Percentiles rank a stretch among this genome's conserved stretches.
Conservation (phyloP, 768 basidiomycete genomes). For the Dioszegia hungarica region DNA sequence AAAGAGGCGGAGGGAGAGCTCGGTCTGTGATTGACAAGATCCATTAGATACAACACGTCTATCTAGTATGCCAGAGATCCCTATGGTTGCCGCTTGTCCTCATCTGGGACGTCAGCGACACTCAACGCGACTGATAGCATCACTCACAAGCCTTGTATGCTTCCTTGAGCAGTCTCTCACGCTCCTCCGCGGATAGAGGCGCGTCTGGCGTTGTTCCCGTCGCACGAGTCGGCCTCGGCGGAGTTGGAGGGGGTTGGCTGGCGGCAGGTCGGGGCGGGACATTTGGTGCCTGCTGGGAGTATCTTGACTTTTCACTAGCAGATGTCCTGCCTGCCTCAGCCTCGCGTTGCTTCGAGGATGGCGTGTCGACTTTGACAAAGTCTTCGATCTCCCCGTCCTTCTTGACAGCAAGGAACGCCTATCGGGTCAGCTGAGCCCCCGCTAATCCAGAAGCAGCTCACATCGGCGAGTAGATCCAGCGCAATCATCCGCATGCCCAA, state of each 20-base stretch:
- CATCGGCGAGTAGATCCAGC: slow-evolving; percentile 46
- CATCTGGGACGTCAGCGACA: slow-evolving; percentile 5
- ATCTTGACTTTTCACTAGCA: neutral
- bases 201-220: too few species aligned
- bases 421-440: neutral
- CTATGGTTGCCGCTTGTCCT: slow-evolving; percentile 6
- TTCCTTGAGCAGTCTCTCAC: slow-evolving; percentile 13
- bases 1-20: neutral
- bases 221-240: neutral
- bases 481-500: slow-evolving; percentile 41
- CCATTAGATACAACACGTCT: too few species aligned
- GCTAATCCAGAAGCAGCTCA: slow-evolving; percentile 19
- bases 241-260: slow-evolving; percentile 3
- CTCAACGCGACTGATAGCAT: neutral
- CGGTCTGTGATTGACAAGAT: neutral
- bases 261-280: slow-evolving; percentile 1
- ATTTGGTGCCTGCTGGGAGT: neutral
- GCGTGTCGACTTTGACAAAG: slow-evolving; percentile 47
- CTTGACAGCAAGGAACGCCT: slow-evolving; percentile 45
- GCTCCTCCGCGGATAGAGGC: neutral
- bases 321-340: slow-evolving; percentile 3
- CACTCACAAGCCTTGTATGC: slow-evolving; percentile 32
- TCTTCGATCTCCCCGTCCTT: slow-evolving; percentile 44
- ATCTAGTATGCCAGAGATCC: neutral
- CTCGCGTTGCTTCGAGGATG: slow-evolving; percentile 43